Evolutionary conservation across 345 rosid species (phyloP).

Genomic region (Linum lewisii): DNA sequence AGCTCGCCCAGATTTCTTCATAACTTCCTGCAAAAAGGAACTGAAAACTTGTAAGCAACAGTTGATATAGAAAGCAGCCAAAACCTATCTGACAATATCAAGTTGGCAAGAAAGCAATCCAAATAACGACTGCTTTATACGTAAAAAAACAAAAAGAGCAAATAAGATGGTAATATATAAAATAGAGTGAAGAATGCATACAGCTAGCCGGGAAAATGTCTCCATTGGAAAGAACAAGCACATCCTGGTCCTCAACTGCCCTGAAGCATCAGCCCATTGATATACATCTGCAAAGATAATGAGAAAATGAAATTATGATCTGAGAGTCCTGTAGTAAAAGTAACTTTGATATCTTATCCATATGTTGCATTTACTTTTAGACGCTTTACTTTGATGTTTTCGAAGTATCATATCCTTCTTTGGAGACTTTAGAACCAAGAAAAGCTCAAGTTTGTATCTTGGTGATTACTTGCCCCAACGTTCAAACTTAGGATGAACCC

Average conservation of each 20-base stretch:
- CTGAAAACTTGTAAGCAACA: constrained; percentile 8
- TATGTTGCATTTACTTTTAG: too few species aligned
- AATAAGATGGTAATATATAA: background rate
- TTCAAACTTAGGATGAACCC: too few species aligned
- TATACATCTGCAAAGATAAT: constrained; percentile 52
- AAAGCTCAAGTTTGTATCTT: too few species aligned
- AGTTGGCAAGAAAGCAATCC: too few species aligned
- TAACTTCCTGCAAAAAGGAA: constrained; percentile 36
- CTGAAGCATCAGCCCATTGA: constrained; percentile 69
- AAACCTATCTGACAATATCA: too few species aligned
- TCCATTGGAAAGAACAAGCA: constrained; percentile 83
- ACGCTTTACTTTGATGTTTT: too few species aligned
- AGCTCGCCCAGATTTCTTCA: constrained; percentile 35
- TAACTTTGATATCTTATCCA: too few species aligned
- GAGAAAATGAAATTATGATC: constrained; percentile 5
- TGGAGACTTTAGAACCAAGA: too few species aligned
- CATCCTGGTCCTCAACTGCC: constrained; percentile 69
- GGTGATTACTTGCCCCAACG: too few species aligned
- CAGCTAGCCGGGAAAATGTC: constrained; percentile 62
- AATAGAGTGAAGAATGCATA: constrained; percentile 24
- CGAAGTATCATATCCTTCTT: too few species aligned
- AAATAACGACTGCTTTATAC: too few species aligned
- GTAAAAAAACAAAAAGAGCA: background rate
- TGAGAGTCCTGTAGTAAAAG: background rate
- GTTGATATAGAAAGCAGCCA: too few species aligned